Percentiles rank a stretch among this genome's conserved stretches.
Conservation (phyloP, 371 early-diverging fungal species). For the Nematocida displodere region DNA sequence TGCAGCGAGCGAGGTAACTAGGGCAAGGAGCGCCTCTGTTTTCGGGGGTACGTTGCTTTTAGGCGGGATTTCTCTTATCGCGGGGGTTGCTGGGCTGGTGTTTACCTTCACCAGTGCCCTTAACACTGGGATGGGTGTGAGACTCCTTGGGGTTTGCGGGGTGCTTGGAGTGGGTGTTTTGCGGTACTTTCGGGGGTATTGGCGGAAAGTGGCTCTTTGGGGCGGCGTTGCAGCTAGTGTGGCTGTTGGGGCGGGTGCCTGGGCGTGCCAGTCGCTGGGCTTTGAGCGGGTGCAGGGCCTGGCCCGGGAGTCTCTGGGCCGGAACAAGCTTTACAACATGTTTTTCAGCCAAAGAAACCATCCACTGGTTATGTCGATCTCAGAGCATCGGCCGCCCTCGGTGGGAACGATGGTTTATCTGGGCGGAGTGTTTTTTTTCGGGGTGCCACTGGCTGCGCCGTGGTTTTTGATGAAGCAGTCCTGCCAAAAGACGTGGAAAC, state of each 20-base stretch:
- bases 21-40: background rate
- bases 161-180: background rate
- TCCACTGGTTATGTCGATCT: conserved; percentile 26
- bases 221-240: background rate
- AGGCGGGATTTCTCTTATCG: too few species aligned
- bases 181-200: background rate
- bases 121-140: too few species aligned
- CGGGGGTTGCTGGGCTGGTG: background rate
- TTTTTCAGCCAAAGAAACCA: conserved; percentile 27
- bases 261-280: background rate
- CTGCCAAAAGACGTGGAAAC: background rate
- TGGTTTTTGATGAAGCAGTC: background rate
- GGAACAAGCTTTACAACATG: conserved; percentile 37
- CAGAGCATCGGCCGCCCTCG: conserved; percentile 28
- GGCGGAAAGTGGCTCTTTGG: background rate
- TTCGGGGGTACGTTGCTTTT: too few species aligned
- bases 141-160: background rate
- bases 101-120: conserved; percentile 12
- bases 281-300: background rate
- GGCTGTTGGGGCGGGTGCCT: background rate
- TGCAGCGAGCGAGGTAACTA: conserved; percentile 71
- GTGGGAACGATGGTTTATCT: background rate
- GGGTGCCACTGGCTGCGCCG: background rate
- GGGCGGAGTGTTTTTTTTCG: background rate
- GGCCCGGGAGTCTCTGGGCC: background rate